Conservation (phyloP, 352 stramenopile genomes). For the Halophytophthora polymorphica region DNA sequence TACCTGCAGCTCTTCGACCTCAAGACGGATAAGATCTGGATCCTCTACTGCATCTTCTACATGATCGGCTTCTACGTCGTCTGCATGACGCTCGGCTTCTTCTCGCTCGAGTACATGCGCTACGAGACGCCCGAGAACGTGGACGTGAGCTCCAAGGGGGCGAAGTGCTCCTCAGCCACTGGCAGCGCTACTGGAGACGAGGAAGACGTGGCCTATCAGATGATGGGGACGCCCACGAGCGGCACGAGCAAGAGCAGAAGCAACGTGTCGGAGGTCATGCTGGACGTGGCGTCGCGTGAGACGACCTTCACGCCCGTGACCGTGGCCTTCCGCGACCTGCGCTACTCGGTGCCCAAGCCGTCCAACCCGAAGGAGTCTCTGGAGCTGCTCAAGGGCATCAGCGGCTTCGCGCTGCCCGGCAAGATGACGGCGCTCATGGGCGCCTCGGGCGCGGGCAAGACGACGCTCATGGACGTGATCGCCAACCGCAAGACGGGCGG, state of each 20-base stretch:
- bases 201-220: background rate
- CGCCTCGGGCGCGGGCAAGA: conserved; percentile 55
- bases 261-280: background rate
- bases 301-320: conserved; percentile 18
- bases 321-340: conserved; percentile 20
- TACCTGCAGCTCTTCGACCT: conserved; percentile 19
- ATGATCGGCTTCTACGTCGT: conserved; percentile 16
- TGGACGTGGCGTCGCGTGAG: conserved; percentile 35
- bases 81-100: conserved; percentile 14
- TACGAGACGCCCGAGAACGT: background rate
- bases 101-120: conserved; percentile 17
- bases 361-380: conserved; percentile 7
- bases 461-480: conserved; percentile 90
- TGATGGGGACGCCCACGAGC: background rate
- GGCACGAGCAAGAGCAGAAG: too few relatives aligned
- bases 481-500: conserved; percentile 6
- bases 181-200: background rate
- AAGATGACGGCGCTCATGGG: conserved; percentile 83
- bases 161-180: too few relatives aligned
- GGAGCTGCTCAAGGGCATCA: conserved; percentile 30
- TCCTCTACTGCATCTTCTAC: conserved; percentile 14
- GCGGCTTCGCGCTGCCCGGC: conserved; percentile 25
- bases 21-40: conserved; percentile 14
- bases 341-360: conserved; percentile 18
- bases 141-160: background rate